phyloP scores from a whole-genome alignment of 768 basidiomycete species.

The Xerocomus spinulosus region DNA sequence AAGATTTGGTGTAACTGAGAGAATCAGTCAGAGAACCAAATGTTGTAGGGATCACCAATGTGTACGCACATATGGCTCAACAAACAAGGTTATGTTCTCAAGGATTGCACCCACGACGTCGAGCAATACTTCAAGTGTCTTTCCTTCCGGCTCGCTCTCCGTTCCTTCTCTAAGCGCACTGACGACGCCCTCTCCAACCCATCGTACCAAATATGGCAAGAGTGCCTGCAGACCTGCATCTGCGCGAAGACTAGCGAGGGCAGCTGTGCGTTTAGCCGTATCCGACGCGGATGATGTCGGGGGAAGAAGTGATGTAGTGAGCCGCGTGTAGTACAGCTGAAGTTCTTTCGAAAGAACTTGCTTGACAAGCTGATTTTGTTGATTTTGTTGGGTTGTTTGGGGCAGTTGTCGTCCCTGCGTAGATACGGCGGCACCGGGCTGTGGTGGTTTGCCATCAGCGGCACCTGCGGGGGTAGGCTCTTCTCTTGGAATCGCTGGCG shows the following conservation, averaged over 20 bases:
- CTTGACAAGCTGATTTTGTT: slow-evolving; percentile 77
- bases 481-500: slow-evolving; percentile 71
- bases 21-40: not conserved
- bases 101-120: slow-evolving; percentile 82
- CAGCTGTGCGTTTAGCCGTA: slow-evolving; percentile 74
- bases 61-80: slow-evolving; percentile 88
- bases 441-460: slow-evolving; percentile 28
- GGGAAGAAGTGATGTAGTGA: slow-evolving; percentile 80
- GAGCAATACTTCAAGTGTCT: slow-evolving; percentile 72
- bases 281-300: slow-evolving; percentile 45
- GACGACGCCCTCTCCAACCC: slow-evolving; percentile 89
- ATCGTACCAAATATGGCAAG: slow-evolving; percentile 89
- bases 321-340: slow-evolving; percentile 89
- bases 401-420: slow-evolving; percentile 24
- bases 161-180: slow-evolving; percentile 45
- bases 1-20: slow-evolving; percentile 89
- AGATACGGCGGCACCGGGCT: slow-evolving; percentile 19
- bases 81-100: slow-evolving; percentile 83
- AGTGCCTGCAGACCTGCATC: slow-evolving; percentile 92
- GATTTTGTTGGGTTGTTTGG: slow-evolving; percentile 42
- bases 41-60: not conserved
- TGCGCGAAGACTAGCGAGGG: slow-evolving; percentile 80
- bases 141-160: slow-evolving; percentile 62
- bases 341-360: slow-evolving; percentile 91
- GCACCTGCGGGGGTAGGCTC: slow-evolving; percentile 27